A percentile compares a stretch with the other conserved stretches of the same genome.
phyloP scores from a whole-genome alignment of 2,329 filamentous ascomycete species.

The Byssochlamys sp. region DNA sequence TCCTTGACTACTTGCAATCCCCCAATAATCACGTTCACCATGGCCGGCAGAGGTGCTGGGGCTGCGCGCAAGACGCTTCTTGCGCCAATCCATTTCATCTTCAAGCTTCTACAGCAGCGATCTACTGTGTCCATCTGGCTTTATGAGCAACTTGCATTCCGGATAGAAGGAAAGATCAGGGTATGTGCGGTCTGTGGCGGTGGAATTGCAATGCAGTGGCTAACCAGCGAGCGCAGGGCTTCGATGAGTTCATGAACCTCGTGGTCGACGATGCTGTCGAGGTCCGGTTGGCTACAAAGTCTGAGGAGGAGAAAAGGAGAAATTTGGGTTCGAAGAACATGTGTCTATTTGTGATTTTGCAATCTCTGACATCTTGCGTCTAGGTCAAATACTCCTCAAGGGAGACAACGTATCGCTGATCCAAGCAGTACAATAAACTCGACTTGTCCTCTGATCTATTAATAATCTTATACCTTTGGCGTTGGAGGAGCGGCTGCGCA shows the following conservation, averaged over 20 bases:
- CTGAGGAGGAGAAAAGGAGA: constrained; percentile 67
- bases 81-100: constrained; percentile 78
- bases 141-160: constrained; percentile 86
- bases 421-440: constrained; percentile 42
- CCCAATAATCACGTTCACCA: constrained; percentile 18
- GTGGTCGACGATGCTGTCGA: constrained; percentile 93
- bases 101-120: constrained; percentile 79
- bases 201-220: constrained; percentile 1
- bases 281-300: constrained; percentile 75
- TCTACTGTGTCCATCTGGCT: constrained; percentile 89
- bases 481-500: constrained; percentile 11
- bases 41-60: constrained; percentile 46
- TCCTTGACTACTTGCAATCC: not conserved
- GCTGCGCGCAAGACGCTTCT: constrained; percentile 59
- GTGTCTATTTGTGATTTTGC: not conserved
- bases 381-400: constrained; percentile 77
- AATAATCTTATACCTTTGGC: constrained; percentile 3
- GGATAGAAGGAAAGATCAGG: constrained; percentile 93
- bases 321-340: constrained; percentile 53
- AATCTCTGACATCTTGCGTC: constrained; percentile 6
- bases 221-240: constrained; percentile 53
- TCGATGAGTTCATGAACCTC: constrained; percentile 99
- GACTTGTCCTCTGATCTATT: not conserved
- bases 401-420: constrained; percentile 82
- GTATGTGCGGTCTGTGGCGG: constrained; percentile 42